These are phyloP conservation scores for Phytophthora pini DNA, from an alignment of 352 stramenopile species.

Conservation along the genomic window DNA sequence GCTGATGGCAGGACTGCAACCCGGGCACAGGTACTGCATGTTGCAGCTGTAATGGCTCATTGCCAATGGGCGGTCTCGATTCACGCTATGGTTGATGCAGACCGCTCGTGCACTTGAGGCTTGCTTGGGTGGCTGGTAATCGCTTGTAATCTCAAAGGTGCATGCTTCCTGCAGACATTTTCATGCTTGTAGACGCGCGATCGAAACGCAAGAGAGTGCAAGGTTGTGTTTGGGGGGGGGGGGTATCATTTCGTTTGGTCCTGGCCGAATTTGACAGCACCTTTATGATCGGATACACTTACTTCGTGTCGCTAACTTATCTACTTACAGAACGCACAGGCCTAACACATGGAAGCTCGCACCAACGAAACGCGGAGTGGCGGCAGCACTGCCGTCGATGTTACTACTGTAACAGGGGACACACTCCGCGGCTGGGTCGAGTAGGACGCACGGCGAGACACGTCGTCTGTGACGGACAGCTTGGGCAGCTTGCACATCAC, in stretches of 20 bases:
- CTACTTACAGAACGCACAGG: conserved; percentile 29
- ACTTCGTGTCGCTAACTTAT: conserved; percentile 36
- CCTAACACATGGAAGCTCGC: conserved; percentile 48
- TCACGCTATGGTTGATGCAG: neutral
- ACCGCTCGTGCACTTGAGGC: conserved; percentile 12
- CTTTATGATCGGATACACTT: conserved; percentile 27
- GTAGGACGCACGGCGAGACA: conserved; percentile 29
- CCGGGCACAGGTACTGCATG: too few relatives aligned
- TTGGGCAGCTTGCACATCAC: conserved; percentile 46
- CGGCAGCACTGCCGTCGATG: conserved; percentile 42
- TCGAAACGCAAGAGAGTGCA: conserved; percentile 20
- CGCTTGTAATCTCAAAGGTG: conserved; percentile 1
- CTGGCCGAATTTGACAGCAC: neutral
- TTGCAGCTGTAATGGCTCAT: neutral
- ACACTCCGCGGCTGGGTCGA: conserved; percentile 26
- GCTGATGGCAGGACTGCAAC: conserved; percentile 1
- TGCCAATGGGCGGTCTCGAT: neutral
- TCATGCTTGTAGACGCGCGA: conserved; percentile 13
- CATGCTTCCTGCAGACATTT: neutral
- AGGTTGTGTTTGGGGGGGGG: conserved; percentile 4
- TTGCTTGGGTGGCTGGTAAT: conserved; percentile 12
- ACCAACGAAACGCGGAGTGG: conserved; percentile 52
- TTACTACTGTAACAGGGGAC: conserved; percentile 38
- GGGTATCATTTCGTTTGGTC: conserved; percentile 25
- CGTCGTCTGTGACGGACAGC: conserved; percentile 31